A percentile compares a stretch with the other conserved stretches of the same genome.
Conservation (phyloP, 2,329 filamentous ascomycete genomes). For the Penicillium sp. region DNA sequence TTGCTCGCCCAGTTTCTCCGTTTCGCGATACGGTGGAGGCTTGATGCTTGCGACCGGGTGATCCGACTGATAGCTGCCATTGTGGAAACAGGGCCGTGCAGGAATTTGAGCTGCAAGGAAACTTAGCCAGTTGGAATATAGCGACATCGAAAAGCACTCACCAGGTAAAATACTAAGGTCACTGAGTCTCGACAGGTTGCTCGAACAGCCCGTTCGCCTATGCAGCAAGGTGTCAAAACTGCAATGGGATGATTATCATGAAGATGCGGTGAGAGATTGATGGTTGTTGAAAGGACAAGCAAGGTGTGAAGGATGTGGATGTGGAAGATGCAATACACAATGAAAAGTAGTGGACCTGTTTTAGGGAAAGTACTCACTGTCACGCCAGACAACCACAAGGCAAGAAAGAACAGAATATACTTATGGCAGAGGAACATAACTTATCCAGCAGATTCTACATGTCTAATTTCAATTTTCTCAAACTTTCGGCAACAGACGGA, state of each 20-base stretch:
- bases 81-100: not conserved
- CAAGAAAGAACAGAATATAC: not conserved
- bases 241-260: not conserved
- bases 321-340: not conserved
- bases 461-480: not conserved
- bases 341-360: not conserved
- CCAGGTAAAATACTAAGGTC: not conserved
- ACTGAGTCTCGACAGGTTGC: not conserved
- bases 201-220: not conserved
- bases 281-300: not conserved
- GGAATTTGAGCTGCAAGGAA: not conserved
- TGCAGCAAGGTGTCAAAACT: not conserved
- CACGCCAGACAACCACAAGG: not conserved
- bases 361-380: not conserved
- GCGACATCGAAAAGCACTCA: not conserved
- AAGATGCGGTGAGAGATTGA: not conserved
- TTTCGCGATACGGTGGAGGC: conserved; percentile 36
- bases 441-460: not conserved
- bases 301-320: not conserved
- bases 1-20: conserved; percentile 55
- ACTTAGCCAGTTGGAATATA: not conserved
- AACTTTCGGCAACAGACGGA: conserved; percentile 1
- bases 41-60: conserved; percentile 1
- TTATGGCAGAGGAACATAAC: not conserved
- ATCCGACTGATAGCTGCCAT: conserved; percentile 34